Conservation (phyloP, 306 rosid genomes). For the Medicago ruthenica region DNA sequence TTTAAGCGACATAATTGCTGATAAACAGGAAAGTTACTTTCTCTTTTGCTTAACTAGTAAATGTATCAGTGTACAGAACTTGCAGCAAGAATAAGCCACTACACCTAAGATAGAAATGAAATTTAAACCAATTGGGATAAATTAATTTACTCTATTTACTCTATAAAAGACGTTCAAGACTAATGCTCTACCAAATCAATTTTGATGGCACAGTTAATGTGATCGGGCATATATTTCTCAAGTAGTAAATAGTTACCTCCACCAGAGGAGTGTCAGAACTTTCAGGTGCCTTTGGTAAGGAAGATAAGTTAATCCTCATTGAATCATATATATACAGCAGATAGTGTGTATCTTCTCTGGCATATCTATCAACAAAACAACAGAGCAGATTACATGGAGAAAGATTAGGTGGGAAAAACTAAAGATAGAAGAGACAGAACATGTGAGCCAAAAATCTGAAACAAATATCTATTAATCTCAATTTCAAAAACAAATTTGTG, state of each 20-base stretch:
- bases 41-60: too few species aligned
- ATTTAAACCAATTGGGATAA: constrained; percentile 22
- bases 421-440: constrained; percentile 10
- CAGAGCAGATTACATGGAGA: constrained; percentile 1
- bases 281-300: constrained; percentile 62
- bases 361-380: constrained; percentile 73
- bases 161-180: constrained; percentile 23
- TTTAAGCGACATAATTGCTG: too few species aligned
- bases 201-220: constrained; percentile 7
- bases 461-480: neutral
- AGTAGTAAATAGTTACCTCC: constrained; percentile 66
- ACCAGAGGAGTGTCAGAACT: constrained; percentile 62
- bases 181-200: constrained; percentile 21
- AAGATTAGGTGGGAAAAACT: neutral
- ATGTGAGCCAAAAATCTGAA: neutral
- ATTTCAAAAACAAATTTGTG: neutral
- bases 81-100: neutral
- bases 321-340: constrained; percentile 79
- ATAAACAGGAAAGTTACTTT: too few species aligned
- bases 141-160: constrained; percentile 24
- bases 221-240: neutral
- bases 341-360: constrained; percentile 97
- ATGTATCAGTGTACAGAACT: too few species aligned
- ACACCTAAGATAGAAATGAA: constrained; percentile 28
- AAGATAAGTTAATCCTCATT: constrained; percentile 68